Evolutionary conservation across 176 grass and related monocot genomes (phyloP).

Genomic region (maize (Zea mays)): DNA sequence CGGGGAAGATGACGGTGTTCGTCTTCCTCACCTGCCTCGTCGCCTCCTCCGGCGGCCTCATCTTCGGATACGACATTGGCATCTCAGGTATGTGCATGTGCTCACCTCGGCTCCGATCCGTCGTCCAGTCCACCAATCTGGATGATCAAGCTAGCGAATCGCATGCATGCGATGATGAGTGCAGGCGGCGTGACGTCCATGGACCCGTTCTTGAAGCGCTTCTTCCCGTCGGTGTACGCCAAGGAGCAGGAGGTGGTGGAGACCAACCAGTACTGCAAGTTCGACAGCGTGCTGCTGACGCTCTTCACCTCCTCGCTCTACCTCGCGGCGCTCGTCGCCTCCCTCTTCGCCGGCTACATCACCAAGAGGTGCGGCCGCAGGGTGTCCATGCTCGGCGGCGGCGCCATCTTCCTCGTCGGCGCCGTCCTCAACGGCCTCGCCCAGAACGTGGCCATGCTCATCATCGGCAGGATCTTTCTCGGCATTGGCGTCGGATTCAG

Average conservation of each 20-base stretch:
- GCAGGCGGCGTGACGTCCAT: slow-evolving; percentile 49
- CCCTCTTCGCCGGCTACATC: slow-evolving; percentile 39
- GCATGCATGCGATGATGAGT: background rate
- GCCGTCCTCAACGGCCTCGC: slow-evolving; percentile 33
- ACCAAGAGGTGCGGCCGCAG: slow-evolving; percentile 36
- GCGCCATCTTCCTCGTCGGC: slow-evolving; percentile 33
- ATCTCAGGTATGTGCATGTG: too few relatives aligned
- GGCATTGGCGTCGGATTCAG: slow-evolving; percentile 45
- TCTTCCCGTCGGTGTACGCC: slow-evolving; percentile 53
- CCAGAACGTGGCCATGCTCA: slow-evolving; percentile 44
- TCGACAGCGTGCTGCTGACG: slow-evolving; percentile 68
- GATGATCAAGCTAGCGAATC: too few relatives aligned
- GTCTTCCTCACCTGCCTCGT: too few relatives aligned
- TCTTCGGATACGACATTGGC: too few relatives aligned
- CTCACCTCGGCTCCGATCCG: too few relatives aligned
- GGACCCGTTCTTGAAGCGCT: slow-evolving; percentile 42
- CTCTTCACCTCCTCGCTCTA: slow-evolving; percentile 89
- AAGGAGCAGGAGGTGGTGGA: slow-evolving; percentile 43
- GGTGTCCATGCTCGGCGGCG: slow-evolving; percentile 48
- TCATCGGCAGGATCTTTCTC: slow-evolving; percentile 38
- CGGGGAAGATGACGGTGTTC: too few relatives aligned
- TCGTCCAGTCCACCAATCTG: too few relatives aligned
- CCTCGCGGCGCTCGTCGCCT: slow-evolving; percentile 47
- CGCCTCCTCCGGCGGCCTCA: too few relatives aligned
- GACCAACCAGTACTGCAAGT: slow-evolving; percentile 80